Base-by-base conservation (phyloP, 371 early-diverging fungal species). In the Actinomortierella ambigua region DNA sequence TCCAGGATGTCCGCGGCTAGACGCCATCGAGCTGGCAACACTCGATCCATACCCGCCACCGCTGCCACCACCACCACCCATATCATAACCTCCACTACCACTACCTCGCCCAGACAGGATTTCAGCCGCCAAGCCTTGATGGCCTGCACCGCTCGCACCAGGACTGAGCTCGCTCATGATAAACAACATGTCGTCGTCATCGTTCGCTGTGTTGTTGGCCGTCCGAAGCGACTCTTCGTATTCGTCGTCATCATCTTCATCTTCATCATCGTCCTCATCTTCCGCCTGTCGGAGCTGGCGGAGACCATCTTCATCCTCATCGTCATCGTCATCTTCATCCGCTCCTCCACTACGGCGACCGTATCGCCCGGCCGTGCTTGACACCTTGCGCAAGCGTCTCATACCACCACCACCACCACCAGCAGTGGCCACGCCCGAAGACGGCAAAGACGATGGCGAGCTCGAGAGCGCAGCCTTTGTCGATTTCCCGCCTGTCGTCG, bases 101-200 rank as follows among this genome's bases (percentile, higher is more conserved):
- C n/a, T n/a, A 2, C 18, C 11, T 7, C 23, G 20, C 20, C 26
- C 40, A 23, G 42, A 49, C n/a, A 48, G 9, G 11, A 41, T 55
- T 20, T 20, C 52, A 5, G 20, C 39, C 2, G 22, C 42, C n/a
- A 24, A n/a, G 22, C 34, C 24, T 18, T 14, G 62, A 63, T 28
- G 49, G 57, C 34, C 61, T n/a, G n/a, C 66, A 13, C 61, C 59
- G 2, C 18, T 53, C 23, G 75, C 66, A 8, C 52, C 55, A 23
- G 63, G 75, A 29, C 67, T 73, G 27, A 73, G 40, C 47, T 73
- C 75, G 24, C 75, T 73, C 75, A 73, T 73, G 34, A 61, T 67
- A 26, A 73, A 73, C 51, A 73, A 44, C 75, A 73, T 63, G 40
- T 67, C 75, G n/a, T 73, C 75, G 34, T 73, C 75, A 41, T 73